Conservation (phyloP, 108 stramenopile species). For the Cyclotella atomus region DNA sequence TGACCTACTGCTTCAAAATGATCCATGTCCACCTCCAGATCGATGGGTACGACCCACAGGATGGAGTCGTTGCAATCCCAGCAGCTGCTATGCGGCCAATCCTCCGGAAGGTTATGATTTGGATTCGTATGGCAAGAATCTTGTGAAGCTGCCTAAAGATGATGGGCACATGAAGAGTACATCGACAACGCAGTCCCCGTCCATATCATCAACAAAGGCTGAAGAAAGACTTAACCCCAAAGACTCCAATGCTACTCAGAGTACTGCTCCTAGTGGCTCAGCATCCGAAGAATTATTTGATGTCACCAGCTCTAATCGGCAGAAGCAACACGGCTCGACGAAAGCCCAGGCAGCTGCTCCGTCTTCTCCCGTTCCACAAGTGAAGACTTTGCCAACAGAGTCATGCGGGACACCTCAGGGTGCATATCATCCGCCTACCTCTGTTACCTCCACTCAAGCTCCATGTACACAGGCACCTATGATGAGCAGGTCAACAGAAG, state of each 20-base stretch:
- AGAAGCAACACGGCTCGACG: not conserved
- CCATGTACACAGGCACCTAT: not conserved
- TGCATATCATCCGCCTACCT: not conserved
- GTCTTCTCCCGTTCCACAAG: not conserved
- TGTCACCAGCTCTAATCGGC: not conserved
- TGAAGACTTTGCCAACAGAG: slow-evolving; percentile 6
- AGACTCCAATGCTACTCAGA: slow-evolving; percentile 2
- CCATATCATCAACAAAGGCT: not conserved
- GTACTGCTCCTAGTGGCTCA: not conserved
- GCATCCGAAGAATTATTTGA: slow-evolving; percentile 10
- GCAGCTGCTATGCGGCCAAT: slow-evolving; percentile 37
- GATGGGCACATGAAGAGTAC: not conserved
- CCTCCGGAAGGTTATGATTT: slow-evolving; percentile 46
- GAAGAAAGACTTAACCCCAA: not conserved
- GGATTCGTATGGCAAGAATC: slow-evolving; percentile 4
- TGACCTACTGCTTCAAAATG: slow-evolving; percentile 42
- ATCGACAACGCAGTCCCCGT: not conserved
- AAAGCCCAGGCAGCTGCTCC: not conserved
- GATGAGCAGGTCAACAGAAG: too few species aligned
- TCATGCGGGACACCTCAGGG: slow-evolving; percentile 1
- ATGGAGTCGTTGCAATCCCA: slow-evolving; percentile 46
- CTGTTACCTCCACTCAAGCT: not conserved
- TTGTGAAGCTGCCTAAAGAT: not conserved
- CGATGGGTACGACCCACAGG: slow-evolving; percentile 48
- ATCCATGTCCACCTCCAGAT: slow-evolving; percentile 48